These are phyloP conservation scores for Perkinsus marinus DNA, from an alignment of 169 alveolate genomes.

Conservation along the genomic window DNA sequence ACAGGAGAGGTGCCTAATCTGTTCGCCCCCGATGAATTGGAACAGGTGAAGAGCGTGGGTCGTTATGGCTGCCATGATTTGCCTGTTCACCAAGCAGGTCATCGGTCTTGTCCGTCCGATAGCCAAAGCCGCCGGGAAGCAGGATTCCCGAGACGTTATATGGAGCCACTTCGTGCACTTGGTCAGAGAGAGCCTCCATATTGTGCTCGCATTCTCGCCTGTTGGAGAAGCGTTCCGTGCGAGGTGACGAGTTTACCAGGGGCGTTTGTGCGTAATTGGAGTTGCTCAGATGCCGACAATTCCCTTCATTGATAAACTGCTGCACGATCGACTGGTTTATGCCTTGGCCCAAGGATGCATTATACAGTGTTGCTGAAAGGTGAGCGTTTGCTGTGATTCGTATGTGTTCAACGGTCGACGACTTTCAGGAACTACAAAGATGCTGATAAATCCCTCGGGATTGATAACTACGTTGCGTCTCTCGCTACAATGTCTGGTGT, in stretches of 20 bases:
- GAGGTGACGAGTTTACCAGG: conserved; percentile 20
- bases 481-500: conserved; percentile 61
- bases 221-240: conserved; percentile 70
- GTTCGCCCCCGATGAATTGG: conserved; percentile 65
- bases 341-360: conserved; percentile 84
- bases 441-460: conserved; percentile 50
- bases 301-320: conserved; percentile 73
- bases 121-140: conserved; percentile 69
- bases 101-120: conserved; percentile 53
- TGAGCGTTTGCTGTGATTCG: neutral
- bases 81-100: conserved; percentile 16
- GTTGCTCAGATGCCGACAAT: conserved; percentile 40
- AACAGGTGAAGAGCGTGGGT: conserved; percentile 38
- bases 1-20: conserved; percentile 86
- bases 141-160: conserved; percentile 62
- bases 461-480: conserved; percentile 40
- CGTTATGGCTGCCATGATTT: conserved; percentile 9
- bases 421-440: conserved; percentile 27
- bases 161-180: conserved; percentile 33
- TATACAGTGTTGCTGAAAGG: conserved; percentile 70
- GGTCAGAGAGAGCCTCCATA: conserved; percentile 66
- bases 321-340: conserved; percentile 74
- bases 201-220: conserved; percentile 67
- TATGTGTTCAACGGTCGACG: neutral
- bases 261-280: neutral